Percentiles rank a stretch among this genome's conserved stretches.
phyloP scores from a whole-genome alignment of 192 early-diverging fungal genomes.

The Pecoramyces ruminantium region DNA sequence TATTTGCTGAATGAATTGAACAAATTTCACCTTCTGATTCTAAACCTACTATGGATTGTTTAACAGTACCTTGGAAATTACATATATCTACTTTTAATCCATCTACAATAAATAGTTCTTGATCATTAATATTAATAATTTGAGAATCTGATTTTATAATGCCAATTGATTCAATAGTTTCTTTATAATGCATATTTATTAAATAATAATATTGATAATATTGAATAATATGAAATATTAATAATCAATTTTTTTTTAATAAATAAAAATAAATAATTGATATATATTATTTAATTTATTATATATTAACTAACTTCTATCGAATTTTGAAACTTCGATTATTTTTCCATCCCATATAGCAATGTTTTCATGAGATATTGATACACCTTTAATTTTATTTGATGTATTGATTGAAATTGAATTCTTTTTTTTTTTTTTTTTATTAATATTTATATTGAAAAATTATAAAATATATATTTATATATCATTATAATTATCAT shows the following conservation, averaged over 20 bases:
- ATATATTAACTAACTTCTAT: not conserved
- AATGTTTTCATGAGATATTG: not conserved
- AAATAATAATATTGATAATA: no score
- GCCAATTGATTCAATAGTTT: not conserved
- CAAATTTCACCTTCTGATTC: not conserved
- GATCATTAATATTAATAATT: not conserved
- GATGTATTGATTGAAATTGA: not conserved
- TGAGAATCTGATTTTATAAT: not conserved
- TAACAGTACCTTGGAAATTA: not conserved
- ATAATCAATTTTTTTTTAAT: no score
- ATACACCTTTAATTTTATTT: not conserved
- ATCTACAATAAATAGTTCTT: not conserved
- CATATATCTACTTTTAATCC: not conserved
- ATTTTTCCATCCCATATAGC: not conserved
- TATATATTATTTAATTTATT: no score
- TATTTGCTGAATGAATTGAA: not conserved
- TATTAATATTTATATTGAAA: not conserved
- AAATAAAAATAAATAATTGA: no score
- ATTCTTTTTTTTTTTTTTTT: not conserved
- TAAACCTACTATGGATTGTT: not conserved
- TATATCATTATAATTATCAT: no score
- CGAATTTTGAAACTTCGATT: not conserved
- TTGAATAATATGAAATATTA: no score
- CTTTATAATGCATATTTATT: no score
- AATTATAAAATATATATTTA: no score